Percentiles rank a stretch among this genome's conserved stretches.
Evolutionary conservation across 1,284 basidiomycete species (phyloP).

Genomic region (Malassezia obtusa): DNA sequence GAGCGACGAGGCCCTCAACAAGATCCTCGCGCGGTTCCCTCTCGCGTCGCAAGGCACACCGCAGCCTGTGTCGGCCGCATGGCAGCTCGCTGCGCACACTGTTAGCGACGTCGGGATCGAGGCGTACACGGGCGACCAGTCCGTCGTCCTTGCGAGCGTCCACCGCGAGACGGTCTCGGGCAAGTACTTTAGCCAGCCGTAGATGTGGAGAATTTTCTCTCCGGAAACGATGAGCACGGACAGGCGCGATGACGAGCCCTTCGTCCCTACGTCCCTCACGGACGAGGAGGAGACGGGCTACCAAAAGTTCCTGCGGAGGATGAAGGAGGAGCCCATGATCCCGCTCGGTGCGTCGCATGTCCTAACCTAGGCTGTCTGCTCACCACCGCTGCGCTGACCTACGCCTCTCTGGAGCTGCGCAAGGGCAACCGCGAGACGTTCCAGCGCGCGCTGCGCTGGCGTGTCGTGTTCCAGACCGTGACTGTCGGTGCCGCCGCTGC

Average conservation of each 20-base stretch:
- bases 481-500: slow-evolving; percentile 40
- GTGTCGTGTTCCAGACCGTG: slow-evolving; percentile 43
- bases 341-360: slow-evolving; percentile 36
- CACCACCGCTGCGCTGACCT: slow-evolving; percentile 38
- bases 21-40: slow-evolving; percentile 13
- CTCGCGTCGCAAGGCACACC: slow-evolving; percentile 5
- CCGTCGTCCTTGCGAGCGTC: neutral
- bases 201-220: neutral
- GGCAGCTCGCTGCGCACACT: neutral
- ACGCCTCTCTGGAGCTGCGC: slow-evolving; percentile 37
- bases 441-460: slow-evolving; percentile 42
- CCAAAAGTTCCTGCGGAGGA: slow-evolving; percentile 38
- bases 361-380: slow-evolving; percentile 28
- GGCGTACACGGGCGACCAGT: neutral
- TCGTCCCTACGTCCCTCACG: neutral
- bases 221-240: neutral
- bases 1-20: neutral
- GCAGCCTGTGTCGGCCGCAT: slow-evolving; percentile 1
- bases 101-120: slow-evolving; percentile 4
- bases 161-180: slow-evolving; percentile 8
- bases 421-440: slow-evolving; percentile 40
- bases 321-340: slow-evolving; percentile 42
- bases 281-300: slow-evolving; percentile 3
- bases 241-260: neutral
- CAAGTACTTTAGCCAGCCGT: slow-evolving; percentile 10